phyloP scores from a whole-genome alignment of 495 filamentous ascomycete genomes.

The Penicillium chermesinum region DNA sequence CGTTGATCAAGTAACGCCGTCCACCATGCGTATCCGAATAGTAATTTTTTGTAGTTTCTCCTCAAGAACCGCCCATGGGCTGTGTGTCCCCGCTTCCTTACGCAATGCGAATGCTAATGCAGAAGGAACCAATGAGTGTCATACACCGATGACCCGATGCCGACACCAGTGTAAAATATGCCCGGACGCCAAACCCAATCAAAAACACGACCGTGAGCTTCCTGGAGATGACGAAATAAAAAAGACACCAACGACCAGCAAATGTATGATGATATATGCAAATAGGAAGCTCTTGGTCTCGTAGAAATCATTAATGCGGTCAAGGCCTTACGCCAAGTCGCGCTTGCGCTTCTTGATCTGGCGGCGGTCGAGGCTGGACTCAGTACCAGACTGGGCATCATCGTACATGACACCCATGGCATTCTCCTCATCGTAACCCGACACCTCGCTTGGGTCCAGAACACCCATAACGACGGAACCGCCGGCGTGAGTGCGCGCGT shows the following conservation, averaged over 20 bases:
- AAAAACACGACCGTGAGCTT: slow-evolving; percentile 22
- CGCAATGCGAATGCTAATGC: slow-evolving; percentile 1
- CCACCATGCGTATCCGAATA: background rate
- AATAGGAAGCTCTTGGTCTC: slow-evolving; percentile 44
- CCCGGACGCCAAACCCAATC: slow-evolving; percentile 40
- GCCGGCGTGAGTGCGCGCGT: slow-evolving; percentile 87
- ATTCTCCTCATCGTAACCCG: slow-evolving; percentile 43
- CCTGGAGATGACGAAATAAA: slow-evolving; percentile 2
- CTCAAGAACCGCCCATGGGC: slow-evolving; percentile 6
- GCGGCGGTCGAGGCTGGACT: slow-evolving; percentile 41
- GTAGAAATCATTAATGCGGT: slow-evolving; percentile 23
- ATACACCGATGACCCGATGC: slow-evolving; percentile 29
- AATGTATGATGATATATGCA: slow-evolving; percentile 31
- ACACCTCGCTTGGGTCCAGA: slow-evolving; percentile 59
- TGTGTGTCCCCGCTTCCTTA: slow-evolving; percentile 1
- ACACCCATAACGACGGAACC: slow-evolving; percentile 87
- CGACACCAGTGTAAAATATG: slow-evolving; percentile 33
- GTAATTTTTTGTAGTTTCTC: slow-evolving; percentile 1
- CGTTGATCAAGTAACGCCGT: background rate
- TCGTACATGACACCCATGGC: slow-evolving; percentile 63
- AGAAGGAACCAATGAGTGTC: slow-evolving; percentile 11
- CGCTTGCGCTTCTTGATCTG: slow-evolving; percentile 76
- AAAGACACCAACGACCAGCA: slow-evolving; percentile 9
- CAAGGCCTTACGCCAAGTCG: slow-evolving; percentile 33
- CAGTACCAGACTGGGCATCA: slow-evolving; percentile 62